phyloP scores from a whole-genome alignment of 495 filamentous ascomycete species.

The Penicillium daleae region DNA sequence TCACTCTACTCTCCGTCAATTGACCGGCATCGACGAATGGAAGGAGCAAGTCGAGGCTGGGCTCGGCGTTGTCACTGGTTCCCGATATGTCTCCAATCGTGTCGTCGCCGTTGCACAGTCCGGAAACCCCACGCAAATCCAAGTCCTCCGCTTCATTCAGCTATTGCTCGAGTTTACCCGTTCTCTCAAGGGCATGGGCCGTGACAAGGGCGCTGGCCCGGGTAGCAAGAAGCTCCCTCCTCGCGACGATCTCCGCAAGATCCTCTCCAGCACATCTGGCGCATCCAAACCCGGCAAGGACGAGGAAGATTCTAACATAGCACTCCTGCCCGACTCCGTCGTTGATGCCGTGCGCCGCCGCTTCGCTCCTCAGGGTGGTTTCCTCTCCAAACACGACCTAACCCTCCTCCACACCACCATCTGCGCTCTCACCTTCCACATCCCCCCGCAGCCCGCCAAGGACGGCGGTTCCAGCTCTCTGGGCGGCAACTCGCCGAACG shows the following conservation, averaged over 20 bases:
- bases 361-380: slow-evolving; percentile 62
- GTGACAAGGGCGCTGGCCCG: slow-evolving; percentile 34
- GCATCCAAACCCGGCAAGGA: slow-evolving; percentile 13
- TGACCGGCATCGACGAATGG: slow-evolving; percentile 74
- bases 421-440: slow-evolving; percentile 65
- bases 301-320: slow-evolving; percentile 13
- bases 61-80: slow-evolving; percentile 56
- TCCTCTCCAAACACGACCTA: slow-evolving; percentile 63
- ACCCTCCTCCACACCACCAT: slow-evolving; percentile 70
- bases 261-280: slow-evolving; percentile 43
- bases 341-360: slow-evolving; percentile 69
- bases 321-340: slow-evolving; percentile 59
- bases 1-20: slow-evolving; percentile 52
- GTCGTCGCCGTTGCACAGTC: slow-evolving; percentile 59
- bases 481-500: slow-evolving; percentile 65
- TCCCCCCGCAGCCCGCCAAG: slow-evolving; percentile 43
- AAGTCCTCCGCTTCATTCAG: slow-evolving; percentile 65
- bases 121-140: slow-evolving; percentile 57
- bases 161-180: slow-evolving; percentile 66
- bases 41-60: slow-evolving; percentile 63
- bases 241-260: slow-evolving; percentile 44
- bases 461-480: slow-evolving; percentile 50
- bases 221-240: slow-evolving; percentile 46
- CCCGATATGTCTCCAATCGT: slow-evolving; percentile 69
- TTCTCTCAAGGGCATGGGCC: slow-evolving; percentile 39